Percentiles rank a stretch among this genome's conserved stretches.
Evolutionary conservation across 192 early-diverging fungal genomes (phyloP).

Genomic region (Umbelopsis vinacea): DNA sequence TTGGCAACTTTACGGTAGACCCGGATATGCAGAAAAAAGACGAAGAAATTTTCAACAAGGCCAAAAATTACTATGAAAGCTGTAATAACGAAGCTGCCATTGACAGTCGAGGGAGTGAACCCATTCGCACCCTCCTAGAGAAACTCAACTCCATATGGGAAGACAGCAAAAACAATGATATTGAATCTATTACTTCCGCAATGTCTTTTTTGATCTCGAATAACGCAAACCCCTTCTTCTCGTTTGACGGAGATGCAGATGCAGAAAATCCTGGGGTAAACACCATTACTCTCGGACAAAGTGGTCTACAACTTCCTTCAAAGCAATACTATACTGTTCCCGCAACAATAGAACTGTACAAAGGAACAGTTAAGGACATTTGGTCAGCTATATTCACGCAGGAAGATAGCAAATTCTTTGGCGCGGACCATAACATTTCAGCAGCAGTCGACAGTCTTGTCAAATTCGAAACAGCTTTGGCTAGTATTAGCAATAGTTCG

Average conservation of each 20-base stretch:
- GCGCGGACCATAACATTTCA: conserved; percentile 12
- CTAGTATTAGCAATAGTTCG: conserved; percentile 49
- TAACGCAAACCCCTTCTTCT: conserved; percentile 43
- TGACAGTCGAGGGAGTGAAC: conserved; percentile 42
- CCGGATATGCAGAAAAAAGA: conserved; percentile 46
- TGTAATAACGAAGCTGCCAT: conserved; percentile 55
- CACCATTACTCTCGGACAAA: conserved; percentile 52
- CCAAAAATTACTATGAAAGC: conserved; percentile 58
- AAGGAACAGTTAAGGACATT: conserved; percentile 46
- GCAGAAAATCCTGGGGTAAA: conserved; percentile 61
- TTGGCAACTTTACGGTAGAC: conserved; percentile 19
- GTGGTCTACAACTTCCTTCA: conserved; percentile 63
- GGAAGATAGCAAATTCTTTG: neutral
- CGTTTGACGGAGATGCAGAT: conserved; percentile 54
- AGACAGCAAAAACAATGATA: neutral
- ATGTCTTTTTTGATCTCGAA: neutral
- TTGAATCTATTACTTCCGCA: neutral
- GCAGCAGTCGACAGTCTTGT: conserved; percentile 51
- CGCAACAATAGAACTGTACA: conserved; percentile 47
- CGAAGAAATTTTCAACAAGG: conserved; percentile 55
- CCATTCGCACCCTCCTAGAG: conserved; percentile 41
- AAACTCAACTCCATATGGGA: conserved; percentile 40
- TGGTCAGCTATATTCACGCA: conserved; percentile 42
- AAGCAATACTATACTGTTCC: conserved; percentile 67
- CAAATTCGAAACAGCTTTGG: conserved; percentile 61